These are phyloP conservation scores for Pulveroboletus sp. DNA, from an alignment of 768 basidiomycete species.

Conservation along the genomic window DNA sequence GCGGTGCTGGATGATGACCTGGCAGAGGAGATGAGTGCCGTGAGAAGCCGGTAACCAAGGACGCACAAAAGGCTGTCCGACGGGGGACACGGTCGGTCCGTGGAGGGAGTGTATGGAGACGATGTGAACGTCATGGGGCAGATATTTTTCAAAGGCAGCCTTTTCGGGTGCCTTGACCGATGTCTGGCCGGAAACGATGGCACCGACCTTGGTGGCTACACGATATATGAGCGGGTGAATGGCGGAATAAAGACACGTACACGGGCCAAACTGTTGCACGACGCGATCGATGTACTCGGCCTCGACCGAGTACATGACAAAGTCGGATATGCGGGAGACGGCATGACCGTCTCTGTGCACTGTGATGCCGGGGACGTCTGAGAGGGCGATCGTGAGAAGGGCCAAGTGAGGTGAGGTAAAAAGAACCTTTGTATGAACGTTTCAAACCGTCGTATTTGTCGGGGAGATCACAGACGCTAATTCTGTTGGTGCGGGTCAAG, in stretches of 20 bases:
- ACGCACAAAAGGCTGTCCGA: slow-evolving; percentile 86
- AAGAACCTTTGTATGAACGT: slow-evolving; percentile 56
- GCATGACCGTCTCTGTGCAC: slow-evolving; percentile 80
- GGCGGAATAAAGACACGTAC: slow-evolving; percentile 42
- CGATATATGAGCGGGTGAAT: background rate
- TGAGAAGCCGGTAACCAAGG: background rate
- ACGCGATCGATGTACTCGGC: slow-evolving; percentile 82
- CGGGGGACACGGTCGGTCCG: slow-evolving; percentile 84
- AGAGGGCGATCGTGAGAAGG: slow-evolving; percentile 9
- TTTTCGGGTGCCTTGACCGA: slow-evolving; percentile 96
- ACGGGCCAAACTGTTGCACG: slow-evolving; percentile 90
- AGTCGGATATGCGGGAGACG: slow-evolving; percentile 87
- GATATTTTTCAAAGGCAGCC: slow-evolving; percentile 81
- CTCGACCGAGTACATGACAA: slow-evolving; percentile 94
- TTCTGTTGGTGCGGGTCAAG: slow-evolving; percentile 42
- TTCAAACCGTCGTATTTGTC: slow-evolving; percentile 65
- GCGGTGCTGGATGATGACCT: slow-evolving; percentile 90
- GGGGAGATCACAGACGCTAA: slow-evolving; percentile 86
- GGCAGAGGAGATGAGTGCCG: background rate
- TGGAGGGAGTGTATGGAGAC: slow-evolving; percentile 94
- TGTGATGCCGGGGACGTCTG: slow-evolving; percentile 59
- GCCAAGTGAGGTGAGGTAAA: background rate
- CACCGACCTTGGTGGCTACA: slow-evolving; percentile 93
- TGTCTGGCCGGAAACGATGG: slow-evolving; percentile 93
- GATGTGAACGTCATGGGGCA: slow-evolving; percentile 85